Evolutionary conservation across 805 yeast genomes (phyloP), one percentile per base, ranked within the genome.

Genomic region (Torulaspora microellipsoides): DNA sequence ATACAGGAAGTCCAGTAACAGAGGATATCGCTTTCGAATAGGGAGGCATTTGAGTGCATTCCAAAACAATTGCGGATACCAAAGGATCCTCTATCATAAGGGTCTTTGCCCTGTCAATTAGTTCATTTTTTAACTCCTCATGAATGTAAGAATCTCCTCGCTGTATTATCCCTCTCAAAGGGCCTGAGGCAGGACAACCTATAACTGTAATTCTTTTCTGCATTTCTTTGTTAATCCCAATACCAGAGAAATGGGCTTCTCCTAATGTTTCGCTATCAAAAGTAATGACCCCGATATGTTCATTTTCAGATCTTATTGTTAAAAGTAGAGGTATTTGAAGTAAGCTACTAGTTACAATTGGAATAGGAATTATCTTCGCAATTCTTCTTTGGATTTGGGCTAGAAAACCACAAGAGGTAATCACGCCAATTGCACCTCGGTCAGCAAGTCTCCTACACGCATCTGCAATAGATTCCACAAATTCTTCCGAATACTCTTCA

Each of bases 31-130:
- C 63, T 34, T 51, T 53, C 11, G 66, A 51, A 36, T 47, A 56
- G n/a, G 67, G 68, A 14, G 66, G 67, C 66, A 66, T 65, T 38
- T 65, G 65, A 7, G 67, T 60, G 42, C 70, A 64, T 43, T 64
- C 69, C 41, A 65, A 52, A 8, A 65, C 65, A 41, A 65, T 51
- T 0, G 59, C 67, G 10, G 60, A 59, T 29, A 64, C 52, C 5
- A 42, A 35, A 8, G 57, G 53, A 15, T 49, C 51, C 14, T 54
- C 47, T 7, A 45, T 45, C 1, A 66, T 8, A 8, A 61, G 43
- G 3, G 46, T 48, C 14, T 46, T 34, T 1, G 65, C 60, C 25
- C 59, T 39, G 7, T 34, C 36, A 8, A 63, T 59, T 31, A 62
- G 42, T 40, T 65, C 67, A 7, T 52, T 46, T 17, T 53, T 59